phyloP scores from a whole-genome alignment of 83 land plant species.

The Larix sibirica region DNA sequence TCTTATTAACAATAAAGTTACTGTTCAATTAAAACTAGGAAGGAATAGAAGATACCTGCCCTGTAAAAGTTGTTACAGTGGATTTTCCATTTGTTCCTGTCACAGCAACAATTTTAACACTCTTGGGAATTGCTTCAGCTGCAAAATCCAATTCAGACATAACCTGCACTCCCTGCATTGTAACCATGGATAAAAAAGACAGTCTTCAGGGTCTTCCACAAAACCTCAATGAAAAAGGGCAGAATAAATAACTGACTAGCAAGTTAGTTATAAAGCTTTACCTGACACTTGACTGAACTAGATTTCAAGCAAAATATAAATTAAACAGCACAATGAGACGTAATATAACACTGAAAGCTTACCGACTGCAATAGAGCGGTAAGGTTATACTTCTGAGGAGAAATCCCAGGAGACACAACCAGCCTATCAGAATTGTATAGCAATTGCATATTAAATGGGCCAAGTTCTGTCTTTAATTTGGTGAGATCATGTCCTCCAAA shows the following conservation, averaged over 20 bases:
- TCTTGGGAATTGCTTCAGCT: conserved; percentile 55
- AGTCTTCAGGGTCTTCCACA: neutral
- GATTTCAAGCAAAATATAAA: neutral
- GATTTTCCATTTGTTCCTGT: conserved; percentile 86
- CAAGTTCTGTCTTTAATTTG: conserved; percentile 27
- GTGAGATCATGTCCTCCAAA: conserved; percentile 10
- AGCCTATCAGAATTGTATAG: conserved; percentile 26
- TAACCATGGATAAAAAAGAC: neutral
- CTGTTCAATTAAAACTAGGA: neutral
- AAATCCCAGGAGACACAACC: conserved; percentile 53
- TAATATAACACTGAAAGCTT: conserved; percentile 15
- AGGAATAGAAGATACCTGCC: conserved; percentile 47
- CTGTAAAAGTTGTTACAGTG: conserved; percentile 65
- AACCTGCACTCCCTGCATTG: conserved; percentile 52
- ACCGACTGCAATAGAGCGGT: conserved; percentile 25
- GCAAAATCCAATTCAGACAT: conserved; percentile 81
- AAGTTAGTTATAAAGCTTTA: neutral
- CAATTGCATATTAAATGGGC: conserved; percentile 16
- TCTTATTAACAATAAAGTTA: too few species aligned
- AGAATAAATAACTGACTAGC: neutral
- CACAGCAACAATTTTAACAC: conserved; percentile 54
- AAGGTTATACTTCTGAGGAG: conserved; percentile 29
- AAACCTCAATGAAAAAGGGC: neutral
- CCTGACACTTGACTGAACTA: neutral
- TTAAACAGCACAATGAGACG: neutral